A percentile compares a stretch with the other conserved stretches of the same genome.
Evolutionary conservation across 2,329 filamentous ascomycete species (phyloP).

Genomic region (Arthrobotrys iridis): DNA sequence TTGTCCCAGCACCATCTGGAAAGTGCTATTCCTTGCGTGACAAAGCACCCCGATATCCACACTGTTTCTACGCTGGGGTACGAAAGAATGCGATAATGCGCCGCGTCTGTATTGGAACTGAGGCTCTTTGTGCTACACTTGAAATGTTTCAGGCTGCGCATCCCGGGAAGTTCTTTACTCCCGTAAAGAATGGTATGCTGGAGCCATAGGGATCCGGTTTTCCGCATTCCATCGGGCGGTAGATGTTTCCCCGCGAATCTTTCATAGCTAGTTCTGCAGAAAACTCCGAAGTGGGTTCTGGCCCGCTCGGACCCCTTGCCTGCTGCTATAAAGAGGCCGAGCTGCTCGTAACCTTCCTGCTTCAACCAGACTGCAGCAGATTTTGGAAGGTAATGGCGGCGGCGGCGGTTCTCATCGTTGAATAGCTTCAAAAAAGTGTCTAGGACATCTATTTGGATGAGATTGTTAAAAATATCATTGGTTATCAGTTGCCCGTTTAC

Average conservation of each 20-base stretch:
- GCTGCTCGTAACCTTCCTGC: no score
- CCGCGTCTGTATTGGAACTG: neutral
- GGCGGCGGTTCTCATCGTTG: neutral
- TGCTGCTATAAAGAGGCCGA: no score
- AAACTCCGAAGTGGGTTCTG: no score
- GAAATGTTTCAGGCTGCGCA: neutral
- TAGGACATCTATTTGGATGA: neutral
- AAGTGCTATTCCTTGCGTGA: no score
- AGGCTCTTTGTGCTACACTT: neutral
- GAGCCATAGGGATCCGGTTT: neutral
- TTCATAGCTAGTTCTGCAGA: no score
- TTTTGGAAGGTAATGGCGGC: neutral
- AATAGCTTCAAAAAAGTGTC: neutral
- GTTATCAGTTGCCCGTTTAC: neutral
- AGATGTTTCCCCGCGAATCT: neutral
- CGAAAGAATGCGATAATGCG: neutral
- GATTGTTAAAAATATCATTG: neutral
- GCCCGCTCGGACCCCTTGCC: no score
- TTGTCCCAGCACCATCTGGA: neutral
- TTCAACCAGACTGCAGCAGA: neutral
- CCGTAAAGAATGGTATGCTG: neutral
- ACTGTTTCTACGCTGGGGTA: neutral
- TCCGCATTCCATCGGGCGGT: neutral
- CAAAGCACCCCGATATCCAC: neutral
- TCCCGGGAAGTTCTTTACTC: neutral